Evolutionary conservation across 2,329 filamentous ascomycete genomes (phyloP), one percentile per base, ranked within the genome.

Genomic region (Phialemoniopsis sp.): DNA sequence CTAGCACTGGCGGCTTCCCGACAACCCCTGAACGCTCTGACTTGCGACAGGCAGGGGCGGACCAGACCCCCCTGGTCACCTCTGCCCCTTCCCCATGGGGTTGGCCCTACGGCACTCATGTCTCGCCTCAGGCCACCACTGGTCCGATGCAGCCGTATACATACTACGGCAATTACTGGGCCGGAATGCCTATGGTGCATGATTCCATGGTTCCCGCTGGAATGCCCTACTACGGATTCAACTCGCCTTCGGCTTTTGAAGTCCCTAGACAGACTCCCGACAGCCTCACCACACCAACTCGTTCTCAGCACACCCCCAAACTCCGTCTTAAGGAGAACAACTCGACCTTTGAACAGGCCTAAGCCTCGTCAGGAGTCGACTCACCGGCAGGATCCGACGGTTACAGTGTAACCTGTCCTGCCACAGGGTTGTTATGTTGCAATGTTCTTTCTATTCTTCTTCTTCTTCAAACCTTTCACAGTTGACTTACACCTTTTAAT

Each of bases 131-230:
- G 38, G 36, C 29, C 13, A 32, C 38, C 6, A 28, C 38, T 9
- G 32, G 29, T 13, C 21, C 38, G n/a, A 30, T 35, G n/a, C 26
- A 17, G 8, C 38, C 33, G 5, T 40, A 40, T 32, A 17, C 38
- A 17, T 40, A 40, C 16, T 40, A 40, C 16, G 21, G 17, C 13
- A 18, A 32, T 13, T 29, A 30, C 28, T 40, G 33, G 26, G 17
- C 38, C 5, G 28, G 33, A 32, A 32, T 40, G 32, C 19, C 32
- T 13, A 35, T 40, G 26, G 33, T 40, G 8, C 32, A 34, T 26
- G 26, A 38, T 13, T 17, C 36, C n/a, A 14, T 38, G 8, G 10
- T 12, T 6, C 15, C 21, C 5, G 35, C 35, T 31, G 35, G 14
- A 21, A 15, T 36, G 29, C 38, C 32, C 15, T n/a, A 29, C 5